phyloP scores from a whole-genome alignment of 768 basidiomycete species.

The Lentinula aciculospora region DNA sequence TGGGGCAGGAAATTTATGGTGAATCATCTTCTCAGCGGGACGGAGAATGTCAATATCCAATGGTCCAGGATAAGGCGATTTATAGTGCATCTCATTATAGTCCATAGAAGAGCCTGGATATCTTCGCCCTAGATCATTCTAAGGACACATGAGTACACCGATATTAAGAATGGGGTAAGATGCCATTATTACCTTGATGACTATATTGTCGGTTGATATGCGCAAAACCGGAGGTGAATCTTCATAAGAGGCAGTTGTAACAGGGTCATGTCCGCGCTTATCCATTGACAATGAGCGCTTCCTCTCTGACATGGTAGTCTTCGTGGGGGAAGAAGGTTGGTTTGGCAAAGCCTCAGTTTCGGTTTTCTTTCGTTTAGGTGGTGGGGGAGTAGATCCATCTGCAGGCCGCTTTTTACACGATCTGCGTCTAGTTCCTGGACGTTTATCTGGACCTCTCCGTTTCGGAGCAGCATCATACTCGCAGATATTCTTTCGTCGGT shows the following conservation, averaged over 20 bases:
- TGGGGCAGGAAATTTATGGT: conserved; percentile 29
- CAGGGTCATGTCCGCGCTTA: conserved; percentile 6
- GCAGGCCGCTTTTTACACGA: conserved; percentile 78
- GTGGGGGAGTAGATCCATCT: conserved; percentile 44
- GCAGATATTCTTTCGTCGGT: conserved; percentile 70
- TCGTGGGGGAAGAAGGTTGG: conserved; percentile 27
- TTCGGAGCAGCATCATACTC: conserved; percentile 78
- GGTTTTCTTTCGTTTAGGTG: conserved; percentile 50
- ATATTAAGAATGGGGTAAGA: background rate
- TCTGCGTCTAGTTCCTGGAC: conserved; percentile 76
- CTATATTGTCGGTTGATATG: conserved; percentile 16
- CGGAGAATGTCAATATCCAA: conserved; percentile 31
- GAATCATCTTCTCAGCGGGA: conserved; percentile 21
- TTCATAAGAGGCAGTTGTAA: background rate
- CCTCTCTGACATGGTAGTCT: conserved; percentile 31
- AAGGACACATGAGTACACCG: background rate
- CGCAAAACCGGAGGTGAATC: conserved; percentile 18
- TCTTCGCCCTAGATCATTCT: conserved; percentile 19
- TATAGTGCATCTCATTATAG: conserved; percentile 31
- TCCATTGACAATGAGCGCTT: conserved; percentile 19
- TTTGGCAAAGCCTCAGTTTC: conserved; percentile 21
- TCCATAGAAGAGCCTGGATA: conserved; percentile 17
- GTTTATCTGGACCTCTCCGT: conserved; percentile 82
- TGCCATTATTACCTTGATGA: background rate
- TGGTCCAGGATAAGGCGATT: conserved; percentile 30